Evolutionary conservation across 1,139 yeast species (phyloP).

Genomic region (Yamadazyma jaroonii): DNA sequence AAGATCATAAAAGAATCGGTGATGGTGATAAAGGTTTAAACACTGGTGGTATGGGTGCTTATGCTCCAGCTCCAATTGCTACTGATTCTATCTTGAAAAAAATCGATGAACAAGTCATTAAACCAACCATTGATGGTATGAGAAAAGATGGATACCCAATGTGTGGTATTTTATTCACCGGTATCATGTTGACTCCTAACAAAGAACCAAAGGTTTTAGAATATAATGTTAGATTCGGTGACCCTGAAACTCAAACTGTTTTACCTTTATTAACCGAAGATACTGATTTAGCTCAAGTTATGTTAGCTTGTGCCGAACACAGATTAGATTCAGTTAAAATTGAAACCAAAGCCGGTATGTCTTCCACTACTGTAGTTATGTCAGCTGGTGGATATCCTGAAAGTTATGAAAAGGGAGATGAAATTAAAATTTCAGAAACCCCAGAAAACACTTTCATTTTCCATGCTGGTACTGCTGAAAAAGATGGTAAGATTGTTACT

Average conservation of each 20-base stretch:
- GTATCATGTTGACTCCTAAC: conserved; percentile 78
- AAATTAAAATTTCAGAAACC: conserved; percentile 56
- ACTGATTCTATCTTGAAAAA: conserved; percentile 64
- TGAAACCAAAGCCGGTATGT: conserved; percentile 56
- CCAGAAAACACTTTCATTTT: conserved; percentile 66
- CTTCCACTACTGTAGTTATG: conserved; percentile 89
- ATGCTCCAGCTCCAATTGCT: conserved; percentile 95
- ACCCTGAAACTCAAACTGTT: conserved; percentile 98
- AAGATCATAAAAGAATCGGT: conserved; percentile 95
- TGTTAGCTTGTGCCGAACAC: conserved; percentile 93
- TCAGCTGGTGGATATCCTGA: conserved; percentile 98
- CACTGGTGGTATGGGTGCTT: conserved; percentile 99
- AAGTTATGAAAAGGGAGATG: conserved; percentile 80
- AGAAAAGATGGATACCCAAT: conserved; percentile 94
- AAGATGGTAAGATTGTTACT: conserved; percentile 65
- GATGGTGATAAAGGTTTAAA: conserved; percentile 92
- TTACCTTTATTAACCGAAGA: conserved; percentile 79
- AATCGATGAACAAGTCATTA: conserved; percentile 70
- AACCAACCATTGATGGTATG: conserved; percentile 96
- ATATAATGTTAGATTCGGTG: conserved; percentile 97
- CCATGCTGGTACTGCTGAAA: conserved; percentile 86
- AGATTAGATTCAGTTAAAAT: conserved; percentile 83
- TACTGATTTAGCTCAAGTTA: conserved; percentile 87
- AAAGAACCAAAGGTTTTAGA: conserved; percentile 93
- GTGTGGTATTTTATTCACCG: conserved; percentile 96